Conservation (phyloP, 2,329 filamentous ascomycete species). For the Claviceps arundinis region DNA sequence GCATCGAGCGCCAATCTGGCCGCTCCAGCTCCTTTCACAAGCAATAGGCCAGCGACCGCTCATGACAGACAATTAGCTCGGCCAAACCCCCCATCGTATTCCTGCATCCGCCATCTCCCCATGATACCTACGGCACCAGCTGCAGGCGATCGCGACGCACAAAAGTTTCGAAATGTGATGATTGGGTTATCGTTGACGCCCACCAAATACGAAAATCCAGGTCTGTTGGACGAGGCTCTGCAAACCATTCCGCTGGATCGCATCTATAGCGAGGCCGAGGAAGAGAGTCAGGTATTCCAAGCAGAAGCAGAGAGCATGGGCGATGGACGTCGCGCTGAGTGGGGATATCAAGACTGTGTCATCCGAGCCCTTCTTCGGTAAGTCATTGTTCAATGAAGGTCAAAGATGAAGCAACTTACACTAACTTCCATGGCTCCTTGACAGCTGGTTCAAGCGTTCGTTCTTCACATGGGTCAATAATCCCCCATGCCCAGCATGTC, state of each 20-base stretch:
- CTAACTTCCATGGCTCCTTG: slow-evolving; percentile 8
- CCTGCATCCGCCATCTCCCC: slow-evolving; percentile 35
- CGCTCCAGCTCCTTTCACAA: slow-evolving; percentile 23
- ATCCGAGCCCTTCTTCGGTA: slow-evolving; percentile 76
- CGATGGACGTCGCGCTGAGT: slow-evolving; percentile 66
- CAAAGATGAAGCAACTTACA: neutral
- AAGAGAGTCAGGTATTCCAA: slow-evolving; percentile 76
- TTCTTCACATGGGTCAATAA: slow-evolving; percentile 98
- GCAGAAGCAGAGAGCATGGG: slow-evolving; percentile 83
- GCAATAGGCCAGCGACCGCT: slow-evolving; percentile 33
- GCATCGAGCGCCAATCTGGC: slow-evolving; percentile 36
- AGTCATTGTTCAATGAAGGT: slow-evolving; percentile 16
- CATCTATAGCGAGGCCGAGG: slow-evolving; percentile 87
- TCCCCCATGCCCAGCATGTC: slow-evolving; percentile 69
- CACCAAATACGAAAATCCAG: slow-evolving; percentile 91
- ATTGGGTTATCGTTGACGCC: slow-evolving; percentile 79
- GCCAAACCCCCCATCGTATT: slow-evolving; percentile 32
- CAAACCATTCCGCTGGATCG: slow-evolving; percentile 76
- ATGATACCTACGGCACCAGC: slow-evolving; percentile 60
- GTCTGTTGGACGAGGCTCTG: slow-evolving; percentile 82
- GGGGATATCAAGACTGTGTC: slow-evolving; percentile 97
- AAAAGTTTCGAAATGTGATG: slow-evolving; percentile 70
- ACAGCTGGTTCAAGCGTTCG: slow-evolving; percentile 75
- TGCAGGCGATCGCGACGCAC: slow-evolving; percentile 47
- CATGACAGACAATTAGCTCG: slow-evolving; percentile 18